Evolutionary conservation across 352 stramenopile genomes (phyloP).

Genomic region (Globisporangium paddicum): DNA sequence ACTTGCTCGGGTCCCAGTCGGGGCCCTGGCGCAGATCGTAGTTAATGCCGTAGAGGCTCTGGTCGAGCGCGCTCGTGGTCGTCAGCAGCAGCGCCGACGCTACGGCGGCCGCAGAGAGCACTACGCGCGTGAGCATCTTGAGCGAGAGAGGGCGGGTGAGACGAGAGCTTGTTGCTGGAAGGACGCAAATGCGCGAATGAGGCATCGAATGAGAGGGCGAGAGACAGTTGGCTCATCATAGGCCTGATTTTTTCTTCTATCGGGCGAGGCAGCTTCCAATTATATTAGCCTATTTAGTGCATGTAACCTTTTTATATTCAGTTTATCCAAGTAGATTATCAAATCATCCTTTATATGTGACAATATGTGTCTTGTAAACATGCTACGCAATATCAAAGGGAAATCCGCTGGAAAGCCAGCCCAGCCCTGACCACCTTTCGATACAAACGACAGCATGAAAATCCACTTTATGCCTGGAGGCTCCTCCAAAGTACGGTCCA

Average conservation of each 20-base stretch:
- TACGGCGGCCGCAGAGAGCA: constrained; percentile 21
- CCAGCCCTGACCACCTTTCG: not conserved
- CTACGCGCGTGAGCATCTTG: constrained; percentile 21
- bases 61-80: constrained; percentile 48
- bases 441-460: constrained; percentile 8
- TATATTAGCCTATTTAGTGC: not conserved
- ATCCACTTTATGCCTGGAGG: not conserved
- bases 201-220: not conserved
- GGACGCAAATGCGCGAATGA: constrained; percentile 6
- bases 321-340: too few relatives aligned
- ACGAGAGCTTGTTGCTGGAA: not conserved
- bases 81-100: constrained; percentile 27
- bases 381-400: not conserved
- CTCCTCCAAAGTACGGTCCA: not conserved
- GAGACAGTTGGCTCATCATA: constrained; percentile 2
- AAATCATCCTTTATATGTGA: not conserved
- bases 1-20: constrained; percentile 77
- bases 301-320: not conserved
- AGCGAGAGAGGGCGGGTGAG: not conserved
- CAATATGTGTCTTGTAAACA: not conserved
- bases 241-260: not conserved
- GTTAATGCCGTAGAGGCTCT: constrained; percentile 78
- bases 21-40: constrained; percentile 76
- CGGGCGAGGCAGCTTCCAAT: not conserved
- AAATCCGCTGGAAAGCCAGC: not conserved